Conservation (phyloP, 2,329 filamentous ascomycete species). For the Aspergillus sp. region DNA sequence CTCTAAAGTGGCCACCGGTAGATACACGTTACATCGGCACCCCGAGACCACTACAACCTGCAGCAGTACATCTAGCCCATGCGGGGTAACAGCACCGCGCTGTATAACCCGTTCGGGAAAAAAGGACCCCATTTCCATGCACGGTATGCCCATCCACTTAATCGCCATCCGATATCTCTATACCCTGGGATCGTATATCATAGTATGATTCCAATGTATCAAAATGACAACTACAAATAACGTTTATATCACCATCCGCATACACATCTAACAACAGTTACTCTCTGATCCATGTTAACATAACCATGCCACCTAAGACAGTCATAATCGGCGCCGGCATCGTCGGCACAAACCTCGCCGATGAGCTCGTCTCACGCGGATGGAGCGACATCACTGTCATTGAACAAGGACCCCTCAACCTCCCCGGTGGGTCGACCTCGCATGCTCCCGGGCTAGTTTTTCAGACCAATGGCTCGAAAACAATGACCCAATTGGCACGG, state of each 20-base stretch:
- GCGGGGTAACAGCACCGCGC: not conserved
- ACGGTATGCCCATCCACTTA: not conserved
- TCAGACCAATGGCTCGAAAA: constrained; percentile 47
- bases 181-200: too few species aligned
- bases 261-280: not conserved
- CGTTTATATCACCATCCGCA: too few species aligned
- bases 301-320: constrained; percentile 34
- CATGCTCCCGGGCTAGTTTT: constrained; percentile 60
- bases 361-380: constrained; percentile 56
- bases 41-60: too few species aligned
- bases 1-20: too few species aligned
- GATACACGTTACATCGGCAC: too few species aligned
- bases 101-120: constrained; percentile 4
- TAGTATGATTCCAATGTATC: too few species aligned
- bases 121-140: constrained; percentile 6
- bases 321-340: constrained; percentile 60
- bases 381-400: constrained; percentile 59
- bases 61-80: not conserved
- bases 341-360: constrained; percentile 57
- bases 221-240: too few species aligned
- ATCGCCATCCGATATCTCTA: too few species aligned
- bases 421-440: constrained; percentile 60
- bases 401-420: constrained; percentile 56
- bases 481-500: constrained; percentile 51
- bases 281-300: not conserved